A percentile compares a stretch with the other conserved stretches of the same genome.
phyloP scores from a whole-genome alignment of 768 basidiomycete genomes.

The Hypsizygus marmoreus region DNA sequence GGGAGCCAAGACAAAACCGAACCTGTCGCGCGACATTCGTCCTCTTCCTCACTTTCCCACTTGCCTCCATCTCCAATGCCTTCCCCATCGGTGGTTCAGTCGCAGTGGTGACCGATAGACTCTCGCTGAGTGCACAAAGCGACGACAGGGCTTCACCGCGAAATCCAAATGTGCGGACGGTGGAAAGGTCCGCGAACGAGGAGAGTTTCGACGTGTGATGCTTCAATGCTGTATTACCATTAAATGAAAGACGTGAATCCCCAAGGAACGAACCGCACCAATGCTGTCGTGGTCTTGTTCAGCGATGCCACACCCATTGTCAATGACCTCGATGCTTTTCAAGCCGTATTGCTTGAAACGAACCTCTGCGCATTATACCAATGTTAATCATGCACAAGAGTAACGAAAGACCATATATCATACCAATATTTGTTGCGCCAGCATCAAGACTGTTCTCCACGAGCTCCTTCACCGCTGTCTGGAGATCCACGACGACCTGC shows the following conservation, averaged over 20 bases:
- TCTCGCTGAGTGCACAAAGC: conserved; percentile 80
- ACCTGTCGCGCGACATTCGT: conserved; percentile 81
- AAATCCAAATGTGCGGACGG: conserved; percentile 87
- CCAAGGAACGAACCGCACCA: conserved; percentile 48
- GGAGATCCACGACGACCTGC: conserved; percentile 92
- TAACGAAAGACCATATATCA: conserved; percentile 21
- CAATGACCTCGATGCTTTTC: conserved; percentile 81
- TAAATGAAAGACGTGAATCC: neutral
- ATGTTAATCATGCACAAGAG: neutral
- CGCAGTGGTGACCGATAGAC: conserved; percentile 71
- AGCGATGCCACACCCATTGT: conserved; percentile 89
- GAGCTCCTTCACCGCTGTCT: conserved; percentile 93
- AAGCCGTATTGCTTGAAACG: conserved; percentile 88
- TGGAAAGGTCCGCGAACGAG: conserved; percentile 70
- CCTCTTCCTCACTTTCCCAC: conserved; percentile 58
- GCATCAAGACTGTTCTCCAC: conserved; percentile 97
- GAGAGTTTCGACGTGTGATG: conserved; percentile 92
- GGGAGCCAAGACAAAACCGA: conserved; percentile 18
- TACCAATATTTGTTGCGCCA: conserved; percentile 84
- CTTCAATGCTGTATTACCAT: conserved; percentile 64
- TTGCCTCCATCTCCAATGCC: conserved; percentile 68
- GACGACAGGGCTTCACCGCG: conserved; percentile 96
- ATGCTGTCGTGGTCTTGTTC: conserved; percentile 75
- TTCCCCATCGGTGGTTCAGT: conserved; percentile 82
- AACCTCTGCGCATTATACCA: conserved; percentile 59